Evolutionary conservation across 768 basidiomycete species (phyloP).

Genomic region (Xanthoconium stramineum): DNA sequence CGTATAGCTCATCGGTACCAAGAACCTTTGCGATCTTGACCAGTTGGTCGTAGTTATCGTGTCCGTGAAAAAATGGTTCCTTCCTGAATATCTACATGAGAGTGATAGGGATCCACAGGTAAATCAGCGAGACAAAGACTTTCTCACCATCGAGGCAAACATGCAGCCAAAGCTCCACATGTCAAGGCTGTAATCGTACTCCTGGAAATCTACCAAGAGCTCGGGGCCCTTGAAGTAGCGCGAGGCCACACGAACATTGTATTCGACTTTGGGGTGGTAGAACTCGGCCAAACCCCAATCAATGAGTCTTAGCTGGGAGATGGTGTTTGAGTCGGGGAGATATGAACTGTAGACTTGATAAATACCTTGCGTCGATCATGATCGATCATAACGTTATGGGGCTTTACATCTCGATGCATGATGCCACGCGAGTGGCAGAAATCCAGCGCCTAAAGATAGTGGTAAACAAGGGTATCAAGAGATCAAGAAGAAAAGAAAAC

Average conservation of each 20-base stretch:
- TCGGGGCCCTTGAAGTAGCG: conserved; percentile 99
- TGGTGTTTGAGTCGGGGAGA: conserved; percentile 10
- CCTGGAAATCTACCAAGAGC: conserved; percentile 94
- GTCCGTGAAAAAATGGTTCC: conserved; percentile 99
- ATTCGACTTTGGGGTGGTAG: conserved; percentile 96
- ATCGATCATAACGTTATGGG: conserved; percentile 99
- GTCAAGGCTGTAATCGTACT: conserved; percentile 96
- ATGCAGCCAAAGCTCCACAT: conserved; percentile 99
- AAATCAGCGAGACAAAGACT: neutral
- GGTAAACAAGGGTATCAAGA: neutral
- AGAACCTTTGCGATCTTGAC: conserved; percentile 98
- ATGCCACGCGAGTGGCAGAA: conserved; percentile 98
- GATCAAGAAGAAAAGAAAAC: conserved; percentile 34
- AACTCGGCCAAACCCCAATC: conserved; percentile 99
- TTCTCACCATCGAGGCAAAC: conserved; percentile 94
- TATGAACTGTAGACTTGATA: conserved; percentile 8
- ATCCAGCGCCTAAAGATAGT: conserved; percentile 70
- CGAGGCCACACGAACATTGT: conserved; percentile 96
- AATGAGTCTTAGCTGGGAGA: conserved; percentile 79
- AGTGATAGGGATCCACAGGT: neutral
- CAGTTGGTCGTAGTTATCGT: conserved; percentile 97
- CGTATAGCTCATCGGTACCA: conserved; percentile 92
- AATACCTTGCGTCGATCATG: conserved; percentile 91
- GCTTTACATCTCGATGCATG: conserved; percentile 98
- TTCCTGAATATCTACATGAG: conserved; percentile 88